Conservation (phyloP, 768 basidiomycete species). For the Xerocomus brunneocitrinus region DNA sequence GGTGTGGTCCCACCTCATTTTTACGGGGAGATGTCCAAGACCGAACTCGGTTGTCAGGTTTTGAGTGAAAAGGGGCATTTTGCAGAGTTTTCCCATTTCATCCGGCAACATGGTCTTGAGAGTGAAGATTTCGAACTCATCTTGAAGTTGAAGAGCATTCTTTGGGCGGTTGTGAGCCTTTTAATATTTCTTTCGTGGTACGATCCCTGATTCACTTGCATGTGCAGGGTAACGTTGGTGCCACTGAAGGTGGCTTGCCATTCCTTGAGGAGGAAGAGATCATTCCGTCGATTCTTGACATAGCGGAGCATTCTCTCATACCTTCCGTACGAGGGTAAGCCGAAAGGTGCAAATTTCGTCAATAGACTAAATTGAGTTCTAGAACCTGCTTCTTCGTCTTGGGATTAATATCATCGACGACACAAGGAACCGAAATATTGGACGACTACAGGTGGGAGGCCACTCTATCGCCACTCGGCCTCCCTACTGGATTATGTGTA, state of each 20-base stretch:
- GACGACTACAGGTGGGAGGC: slow-evolving; percentile 94
- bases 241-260: slow-evolving; percentile 84
- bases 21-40: slow-evolving; percentile 97
- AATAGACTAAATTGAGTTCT: slow-evolving; percentile 9
- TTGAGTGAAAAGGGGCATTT: slow-evolving; percentile 90
- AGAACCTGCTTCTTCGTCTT: slow-evolving; percentile 97
- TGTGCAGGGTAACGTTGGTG: slow-evolving; percentile 85
- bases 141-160: slow-evolving; percentile 85
- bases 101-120: slow-evolving; percentile 83
- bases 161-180: slow-evolving; percentile 90
- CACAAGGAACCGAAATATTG: slow-evolving; percentile 88
- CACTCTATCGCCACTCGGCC: slow-evolving; percentile 77
- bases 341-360: not conserved
- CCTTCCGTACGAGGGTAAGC: slow-evolving; percentile 90
- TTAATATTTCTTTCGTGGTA: not conserved
- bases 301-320: slow-evolving; percentile 84
- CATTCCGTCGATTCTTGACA: slow-evolving; percentile 83
- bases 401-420: slow-evolving; percentile 87
- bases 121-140: slow-evolving; percentile 80
- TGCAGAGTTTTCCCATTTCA: slow-evolving; percentile 83
- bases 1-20: slow-evolving; percentile 92
- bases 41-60: slow-evolving; percentile 89
- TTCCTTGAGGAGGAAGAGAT: slow-evolving; percentile 96
- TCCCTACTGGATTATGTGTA: slow-evolving; percentile 87
- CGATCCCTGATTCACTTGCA: not conserved